A percentile compares a stretch with the other conserved stretches of the same genome.
Conservation (phyloP, 1,284 basidiomycete species). For the Singerocomus rubriflavus region DNA sequence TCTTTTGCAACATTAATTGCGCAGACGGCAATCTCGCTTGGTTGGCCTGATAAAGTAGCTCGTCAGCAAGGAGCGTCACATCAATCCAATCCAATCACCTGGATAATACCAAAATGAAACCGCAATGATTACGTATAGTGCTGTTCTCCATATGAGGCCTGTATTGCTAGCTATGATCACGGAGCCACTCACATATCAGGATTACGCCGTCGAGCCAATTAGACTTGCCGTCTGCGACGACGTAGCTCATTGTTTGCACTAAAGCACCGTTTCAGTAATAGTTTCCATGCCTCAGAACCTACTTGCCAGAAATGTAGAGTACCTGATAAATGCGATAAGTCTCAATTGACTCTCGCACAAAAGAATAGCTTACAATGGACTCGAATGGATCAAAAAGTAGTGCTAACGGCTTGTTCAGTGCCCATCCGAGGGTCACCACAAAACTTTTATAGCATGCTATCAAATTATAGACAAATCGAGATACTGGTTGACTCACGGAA, state of each 20-base stretch:
- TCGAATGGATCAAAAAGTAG: conserved; percentile 82
- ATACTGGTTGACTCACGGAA: conserved; percentile 28
- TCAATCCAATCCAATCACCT: conserved; percentile 21
- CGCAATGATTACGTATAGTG: conserved; percentile 39
- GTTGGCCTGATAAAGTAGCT: conserved; percentile 21
- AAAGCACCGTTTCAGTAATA: conserved; percentile 6
- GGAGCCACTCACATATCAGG: conserved; percentile 54
- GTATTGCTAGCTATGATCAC: too few species aligned
- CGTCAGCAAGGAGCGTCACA: conserved; percentile 1
- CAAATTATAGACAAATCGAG: not conserved
- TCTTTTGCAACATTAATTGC: conserved; percentile 5
- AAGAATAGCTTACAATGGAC: conserved; percentile 50
- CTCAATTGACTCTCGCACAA: not conserved
- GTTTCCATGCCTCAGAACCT: not conserved
- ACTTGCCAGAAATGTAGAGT: conserved; percentile 36
- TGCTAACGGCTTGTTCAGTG: conserved; percentile 64
- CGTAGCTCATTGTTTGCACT: conserved; percentile 79
- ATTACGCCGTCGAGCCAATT: conserved; percentile 81
- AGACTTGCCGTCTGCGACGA: conserved; percentile 80
- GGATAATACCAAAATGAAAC: conserved; percentile 44
- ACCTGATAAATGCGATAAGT: conserved; percentile 34
- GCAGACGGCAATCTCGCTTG: conserved; percentile 19
- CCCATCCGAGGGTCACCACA: conserved; percentile 67
- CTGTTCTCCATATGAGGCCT: conserved; percentile 17
- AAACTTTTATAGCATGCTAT: conserved; percentile 40